phyloP scores from a whole-genome alignment of 805 yeast genomes.

The Teunomyces atbi region DNA sequence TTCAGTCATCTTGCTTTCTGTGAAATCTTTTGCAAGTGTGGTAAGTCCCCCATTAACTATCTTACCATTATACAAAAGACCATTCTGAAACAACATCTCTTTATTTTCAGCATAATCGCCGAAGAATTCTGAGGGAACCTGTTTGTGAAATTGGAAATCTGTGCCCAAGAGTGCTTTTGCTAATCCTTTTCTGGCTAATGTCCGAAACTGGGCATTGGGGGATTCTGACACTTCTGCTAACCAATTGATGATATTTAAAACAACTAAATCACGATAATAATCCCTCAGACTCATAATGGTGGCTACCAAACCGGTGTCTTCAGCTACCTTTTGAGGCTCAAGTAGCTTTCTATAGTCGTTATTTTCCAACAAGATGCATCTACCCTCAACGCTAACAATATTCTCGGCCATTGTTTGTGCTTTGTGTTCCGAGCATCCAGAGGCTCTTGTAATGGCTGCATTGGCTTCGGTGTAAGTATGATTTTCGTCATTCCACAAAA shows the following conservation, averaged over 20 bases:
- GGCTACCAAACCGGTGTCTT: conserved; percentile 52
- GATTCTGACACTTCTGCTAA: conserved; percentile 36
- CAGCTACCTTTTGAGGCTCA: conserved; percentile 38
- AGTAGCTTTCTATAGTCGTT: conserved; percentile 19
- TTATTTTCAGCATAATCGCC: conserved; percentile 16
- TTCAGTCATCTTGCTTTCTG: not conserved
- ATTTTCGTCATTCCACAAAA: conserved; percentile 78
- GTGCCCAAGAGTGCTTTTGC: conserved; percentile 45
- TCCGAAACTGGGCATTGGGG: conserved; percentile 22
- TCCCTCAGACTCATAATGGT: conserved; percentile 53
- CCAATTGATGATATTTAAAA: conserved; percentile 51
- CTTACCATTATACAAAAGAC: conserved; percentile 28
- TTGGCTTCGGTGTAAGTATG: conserved; percentile 61
- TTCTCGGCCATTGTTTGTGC: conserved; percentile 40
- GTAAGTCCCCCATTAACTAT: conserved; percentile 23
- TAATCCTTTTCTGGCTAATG: conserved; percentile 38
- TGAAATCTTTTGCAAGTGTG: conserved; percentile 11
- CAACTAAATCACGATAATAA: conserved; percentile 47
- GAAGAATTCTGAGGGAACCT: conserved; percentile 23
- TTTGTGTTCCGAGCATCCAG: conserved; percentile 19
- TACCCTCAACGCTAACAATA: conserved; percentile 48
- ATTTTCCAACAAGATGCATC: conserved; percentile 45
- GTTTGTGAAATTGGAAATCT: conserved; percentile 29
- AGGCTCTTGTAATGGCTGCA: conserved; percentile 40
- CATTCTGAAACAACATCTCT: conserved; percentile 29